A percentile compares a stretch with the other conserved stretches of the same genome.
These are phyloP conservation scores for Cyclospora cayetanensis DNA, from an alignment of 169 alveolate species.

Conservation along the genomic window DNA sequence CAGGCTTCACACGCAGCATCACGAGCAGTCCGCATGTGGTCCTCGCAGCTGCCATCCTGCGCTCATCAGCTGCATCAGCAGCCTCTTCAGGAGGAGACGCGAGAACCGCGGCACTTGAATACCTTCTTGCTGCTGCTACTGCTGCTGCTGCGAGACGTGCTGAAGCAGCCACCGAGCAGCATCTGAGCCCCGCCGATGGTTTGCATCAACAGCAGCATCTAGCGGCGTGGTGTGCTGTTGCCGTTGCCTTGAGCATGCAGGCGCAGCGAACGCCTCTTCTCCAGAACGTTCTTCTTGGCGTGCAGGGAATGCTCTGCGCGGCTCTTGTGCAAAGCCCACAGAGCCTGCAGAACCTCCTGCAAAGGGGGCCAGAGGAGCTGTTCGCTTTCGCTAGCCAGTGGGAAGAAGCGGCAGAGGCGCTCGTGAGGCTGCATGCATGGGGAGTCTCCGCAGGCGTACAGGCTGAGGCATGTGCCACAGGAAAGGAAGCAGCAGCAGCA, in stretches of 20 bases:
- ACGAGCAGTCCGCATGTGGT: slow-evolving; percentile 20
- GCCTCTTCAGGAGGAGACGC: not conserved
- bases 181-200: not conserved
- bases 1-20: not conserved
- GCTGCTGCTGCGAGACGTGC: not conserved
- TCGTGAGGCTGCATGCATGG: not conserved
- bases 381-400: not conserved
- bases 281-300: not conserved
- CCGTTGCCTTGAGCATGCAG: slow-evolving; percentile 31
- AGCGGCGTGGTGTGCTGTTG: slow-evolving; percentile 26
- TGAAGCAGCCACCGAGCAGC: not conserved
- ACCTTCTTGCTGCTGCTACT: not conserved
- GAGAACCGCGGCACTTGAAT: not conserved
- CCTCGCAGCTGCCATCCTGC: slow-evolving; percentile 15
- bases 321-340: not conserved
- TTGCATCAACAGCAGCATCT: not conserved
- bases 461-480: not conserved
- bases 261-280: not conserved
- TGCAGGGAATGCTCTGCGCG: not conserved
- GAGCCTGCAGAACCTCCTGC: slow-evolving; percentile 3
- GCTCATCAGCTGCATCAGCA: not conserved
- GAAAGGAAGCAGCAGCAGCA: not conserved
- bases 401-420: slow-evolving; percentile 40
- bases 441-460: not conserved
- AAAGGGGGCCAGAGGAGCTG: not conserved